Percentiles rank a stretch among this genome's conserved stretches.
Evolutionary conservation across 2,329 filamentous ascomycete species (phyloP).

Genomic region (Pyrenophora graminea): DNA sequence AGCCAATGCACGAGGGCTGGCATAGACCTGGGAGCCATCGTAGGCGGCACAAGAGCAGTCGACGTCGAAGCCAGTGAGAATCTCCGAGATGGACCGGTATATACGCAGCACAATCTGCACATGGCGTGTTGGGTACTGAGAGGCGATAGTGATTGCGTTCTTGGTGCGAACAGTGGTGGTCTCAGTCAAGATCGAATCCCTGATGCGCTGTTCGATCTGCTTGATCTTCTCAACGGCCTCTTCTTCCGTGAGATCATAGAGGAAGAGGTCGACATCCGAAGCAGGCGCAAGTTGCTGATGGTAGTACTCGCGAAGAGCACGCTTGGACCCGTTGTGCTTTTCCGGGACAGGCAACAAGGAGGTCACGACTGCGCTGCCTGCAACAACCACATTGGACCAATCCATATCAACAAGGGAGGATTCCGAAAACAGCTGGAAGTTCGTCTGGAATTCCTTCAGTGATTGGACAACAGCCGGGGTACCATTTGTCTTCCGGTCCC

Average conservation of each 20-base stretch:
- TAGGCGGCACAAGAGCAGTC: conserved; percentile 82
- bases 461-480: conserved; percentile 69
- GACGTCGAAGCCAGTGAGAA: conserved; percentile 86
- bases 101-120: conserved; percentile 84
- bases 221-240: conserved; percentile 82
- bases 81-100: conserved; percentile 82
- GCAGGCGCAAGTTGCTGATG: conserved; percentile 80
- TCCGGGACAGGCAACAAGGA: conserved; percentile 68
- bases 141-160: conserved; percentile 83
- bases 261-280: conserved; percentile 84
- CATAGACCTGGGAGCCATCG: conserved; percentile 79
- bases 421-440: conserved; percentile 83
- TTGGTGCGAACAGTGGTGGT: conserved; percentile 84
- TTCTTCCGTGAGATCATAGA: conserved; percentile 78
- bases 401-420: conserved; percentile 74
- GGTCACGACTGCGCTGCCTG: conserved; percentile 80
- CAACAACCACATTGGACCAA: conserved; percentile 81
- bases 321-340: conserved; percentile 52
- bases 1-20: conserved; percentile 73
- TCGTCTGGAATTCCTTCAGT: conserved; percentile 73
- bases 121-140: conserved; percentile 81
- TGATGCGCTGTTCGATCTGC: conserved; percentile 74
- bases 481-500: conserved; percentile 65
- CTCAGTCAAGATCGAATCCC: conserved; percentile 78
- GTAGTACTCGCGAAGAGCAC: conserved; percentile 64